Conservation (phyloP, 768 basidiomycete genomes). For the Dictyophora rubrovolvata region DNA sequence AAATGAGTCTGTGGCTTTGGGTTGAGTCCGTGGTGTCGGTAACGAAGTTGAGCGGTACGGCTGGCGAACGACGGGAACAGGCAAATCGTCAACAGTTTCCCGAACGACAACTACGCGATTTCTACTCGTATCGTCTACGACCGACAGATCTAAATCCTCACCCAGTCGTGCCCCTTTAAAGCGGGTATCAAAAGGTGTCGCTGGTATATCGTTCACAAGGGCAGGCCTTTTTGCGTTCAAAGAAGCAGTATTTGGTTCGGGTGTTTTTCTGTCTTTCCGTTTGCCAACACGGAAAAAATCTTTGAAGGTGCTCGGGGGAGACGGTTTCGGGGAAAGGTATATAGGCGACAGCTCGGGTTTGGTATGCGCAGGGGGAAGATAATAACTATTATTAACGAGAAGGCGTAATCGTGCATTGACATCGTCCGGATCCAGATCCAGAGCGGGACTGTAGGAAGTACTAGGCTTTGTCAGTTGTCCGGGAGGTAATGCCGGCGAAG, state of each 20-base stretch:
- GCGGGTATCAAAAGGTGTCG: slow-evolving; percentile 1
- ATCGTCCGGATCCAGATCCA: slow-evolving; percentile 49
- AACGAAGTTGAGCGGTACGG: slow-evolving; percentile 59
- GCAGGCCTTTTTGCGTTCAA: slow-evolving; percentile 33
- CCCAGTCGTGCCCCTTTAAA: neutral
- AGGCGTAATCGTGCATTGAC: slow-evolving; percentile 77
- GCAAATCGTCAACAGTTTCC: slow-evolving; percentile 68
- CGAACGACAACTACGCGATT: slow-evolving; percentile 69
- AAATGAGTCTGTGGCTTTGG: slow-evolving; percentile 17
- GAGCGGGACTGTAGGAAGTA: slow-evolving; percentile 1
- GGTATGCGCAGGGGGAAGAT: slow-evolving; percentile 77
- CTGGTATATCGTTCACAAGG: neutral
- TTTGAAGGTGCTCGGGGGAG: slow-evolving; percentile 9
- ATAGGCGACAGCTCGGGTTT: slow-evolving; percentile 38
- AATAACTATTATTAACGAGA: slow-evolving; percentile 81
- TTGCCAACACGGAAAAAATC: slow-evolving; percentile 10
- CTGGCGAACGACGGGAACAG: slow-evolving; percentile 57
- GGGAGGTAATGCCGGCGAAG: neutral
- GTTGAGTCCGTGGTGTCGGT: slow-evolving; percentile 35
- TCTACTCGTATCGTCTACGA: neutral
- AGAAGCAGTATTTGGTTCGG: slow-evolving; percentile 47
- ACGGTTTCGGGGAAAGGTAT: slow-evolving; percentile 5
- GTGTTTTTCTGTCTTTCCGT: slow-evolving; percentile 30
- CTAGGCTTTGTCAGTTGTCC: neutral
- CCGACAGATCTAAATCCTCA: neutral